A percentile compares a stretch with the other conserved stretches of the same genome.
phyloP scores from a whole-genome alignment of 2,329 filamentous ascomycete genomes.

The Microcyclospora pomicola region DNA sequence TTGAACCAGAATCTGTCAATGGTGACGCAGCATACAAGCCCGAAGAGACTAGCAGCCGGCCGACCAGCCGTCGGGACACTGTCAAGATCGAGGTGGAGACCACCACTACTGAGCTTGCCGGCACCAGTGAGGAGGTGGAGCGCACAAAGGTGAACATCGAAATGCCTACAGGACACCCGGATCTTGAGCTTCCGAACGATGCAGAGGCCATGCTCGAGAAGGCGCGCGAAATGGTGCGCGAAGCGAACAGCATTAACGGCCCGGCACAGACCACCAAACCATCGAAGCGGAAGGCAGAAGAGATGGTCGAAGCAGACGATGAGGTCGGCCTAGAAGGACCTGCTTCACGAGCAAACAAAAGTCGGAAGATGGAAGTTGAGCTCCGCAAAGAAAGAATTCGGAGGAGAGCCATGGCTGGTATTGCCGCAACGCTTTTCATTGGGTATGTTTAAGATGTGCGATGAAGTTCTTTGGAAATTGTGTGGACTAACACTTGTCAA shows the following conservation, averaged over 20 bases:
- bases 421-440: conserved; percentile 74
- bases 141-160: conserved; percentile 64
- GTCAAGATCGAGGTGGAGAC: conserved; percentile 60
- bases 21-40: neutral
- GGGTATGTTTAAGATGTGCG: conserved; percentile 51
- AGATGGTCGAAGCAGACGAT: conserved; percentile 42
- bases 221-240: conserved; percentile 77
- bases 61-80: conserved; percentile 24
- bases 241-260: conserved; percentile 32
- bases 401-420: conserved; percentile 70
- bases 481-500: conserved; percentile 3
- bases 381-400: conserved; percentile 75
- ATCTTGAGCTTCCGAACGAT: conserved; percentile 62
- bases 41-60: too few relatives aligned
- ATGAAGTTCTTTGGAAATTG: neutral
- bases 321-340: conserved; percentile 37
- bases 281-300: conserved; percentile 61
- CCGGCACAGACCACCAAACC: conserved; percentile 22
- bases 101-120: conserved; percentile 36
- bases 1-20: conserved; percentile 12
- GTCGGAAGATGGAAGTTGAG: conserved; percentile 61
- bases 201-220: conserved; percentile 71
- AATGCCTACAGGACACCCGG: conserved; percentile 51
- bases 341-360: conserved; percentile 47
- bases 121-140: conserved; percentile 54